Conservation (phyloP, 2,329 filamentous ascomycete genomes). For the Trichoderma sp. region DNA sequence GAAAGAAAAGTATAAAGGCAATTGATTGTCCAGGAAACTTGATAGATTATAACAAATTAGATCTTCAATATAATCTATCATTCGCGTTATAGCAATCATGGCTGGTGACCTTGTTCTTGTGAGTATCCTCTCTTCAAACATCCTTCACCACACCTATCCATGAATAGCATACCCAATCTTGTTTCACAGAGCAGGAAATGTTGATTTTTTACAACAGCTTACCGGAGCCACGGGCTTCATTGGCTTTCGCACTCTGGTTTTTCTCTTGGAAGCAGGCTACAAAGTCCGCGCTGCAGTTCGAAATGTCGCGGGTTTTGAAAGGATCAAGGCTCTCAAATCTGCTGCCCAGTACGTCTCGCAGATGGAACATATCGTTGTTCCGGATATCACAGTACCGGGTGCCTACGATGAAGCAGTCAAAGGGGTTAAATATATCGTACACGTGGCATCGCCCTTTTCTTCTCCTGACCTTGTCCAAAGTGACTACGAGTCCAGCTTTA, state of each 20-base stretch:
- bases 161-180: background rate
- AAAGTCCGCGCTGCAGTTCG: conserved; percentile 31
- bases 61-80: background rate
- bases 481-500: conserved; percentile 23
- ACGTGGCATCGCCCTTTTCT: conserved; percentile 29
- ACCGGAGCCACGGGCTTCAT: conserved; percentile 33
- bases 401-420: conserved; percentile 41
- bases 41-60: background rate
- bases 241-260: conserved; percentile 29
- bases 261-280: conserved; percentile 27
- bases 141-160: background rate
- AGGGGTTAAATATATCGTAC: conserved; percentile 35
- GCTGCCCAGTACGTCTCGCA: conserved; percentile 5
- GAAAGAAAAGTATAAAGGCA: background rate
- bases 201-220: conserved; percentile 12
- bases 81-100: background rate
- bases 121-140: background rate
- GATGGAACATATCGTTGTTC: conserved; percentile 33
- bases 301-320: conserved; percentile 20
- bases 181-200: background rate
- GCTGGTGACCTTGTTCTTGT: conserved; percentile 11
- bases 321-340: conserved; percentile 19
- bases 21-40: background rate
- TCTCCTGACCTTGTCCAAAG: background rate
- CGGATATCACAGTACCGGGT: conserved; percentile 35